Evolutionary conservation across 73 alveolate species (phyloP), one percentile per base, ranked within the genome.

Genomic region (Urostyla sp.): DNA sequence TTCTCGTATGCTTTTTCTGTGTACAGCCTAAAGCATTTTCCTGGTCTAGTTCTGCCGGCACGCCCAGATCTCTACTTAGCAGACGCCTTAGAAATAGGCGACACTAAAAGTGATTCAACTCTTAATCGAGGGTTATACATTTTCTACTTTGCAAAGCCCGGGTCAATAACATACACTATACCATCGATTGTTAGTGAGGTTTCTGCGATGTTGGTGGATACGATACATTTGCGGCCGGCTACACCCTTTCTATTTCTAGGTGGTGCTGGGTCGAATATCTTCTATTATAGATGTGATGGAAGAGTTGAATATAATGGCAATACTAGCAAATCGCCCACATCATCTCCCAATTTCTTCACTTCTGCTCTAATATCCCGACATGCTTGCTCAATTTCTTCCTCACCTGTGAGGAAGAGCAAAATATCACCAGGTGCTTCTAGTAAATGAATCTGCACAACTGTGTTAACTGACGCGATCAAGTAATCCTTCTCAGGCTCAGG

Each of bases 21-120:
- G 77, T 98, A 98, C 36, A 98, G 96, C 72, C 99, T 75, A 76
- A 78, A 98, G 85, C 99, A 98, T 88, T 98, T 98, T 48, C 99
- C 99, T 13, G 99, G 99, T 60, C 97, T 87, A 18, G 99, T 98
- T 79, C 99, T 85, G 23, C 99, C 99, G 5, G 99, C 99, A 74
- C 99, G 90, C 32, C 99, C 99, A n/a, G 99, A 98, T 87, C 99
- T 87, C 84, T 98, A 96, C 80, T 95, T 95, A 0, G 99, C 99
- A 67, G 96, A 89, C 27, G 99, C 99, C 88, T 97, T 92, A 49
- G 99, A 92, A 74, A 98, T 97, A 0, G 99, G 99, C 50, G 97
- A 85, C 7, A 97, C 98, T 75, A 97, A 89, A 24, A 98, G 90
- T 11, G 99, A 87, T 88, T 98, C 99, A 50, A 97, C 98, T 81